phyloP scores from a whole-genome alignment of 1,284 basidiomycete species.

The Somion occarium region DNA sequence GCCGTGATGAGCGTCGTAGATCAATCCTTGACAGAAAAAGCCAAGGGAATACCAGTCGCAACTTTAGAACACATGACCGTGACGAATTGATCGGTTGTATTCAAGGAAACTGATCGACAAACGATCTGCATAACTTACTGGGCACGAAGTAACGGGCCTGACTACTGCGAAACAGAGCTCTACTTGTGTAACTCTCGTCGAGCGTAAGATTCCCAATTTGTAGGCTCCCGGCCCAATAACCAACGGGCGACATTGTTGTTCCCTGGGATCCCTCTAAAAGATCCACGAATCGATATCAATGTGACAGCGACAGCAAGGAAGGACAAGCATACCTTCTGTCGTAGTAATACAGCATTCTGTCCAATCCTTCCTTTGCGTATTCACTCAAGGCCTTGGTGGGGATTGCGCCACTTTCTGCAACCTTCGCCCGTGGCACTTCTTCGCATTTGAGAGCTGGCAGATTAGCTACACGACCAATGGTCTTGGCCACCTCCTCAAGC shows the following conservation, averaged over 20 bases:
- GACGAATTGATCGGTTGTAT: too few species aligned
- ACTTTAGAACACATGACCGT: too few species aligned
- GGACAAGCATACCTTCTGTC: conserved; percentile 21
- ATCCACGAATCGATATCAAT: neutral
- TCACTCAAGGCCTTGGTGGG: conserved; percentile 13
- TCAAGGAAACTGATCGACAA: too few species aligned
- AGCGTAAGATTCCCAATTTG: conserved; percentile 17
- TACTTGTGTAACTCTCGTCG: conserved; percentile 13
- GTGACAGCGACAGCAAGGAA: neutral
- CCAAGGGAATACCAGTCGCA: too few species aligned
- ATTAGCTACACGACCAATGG: conserved; percentile 15
- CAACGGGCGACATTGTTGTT: conserved; percentile 27
- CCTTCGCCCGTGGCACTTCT: conserved; percentile 14
- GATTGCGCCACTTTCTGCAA: conserved; percentile 8
- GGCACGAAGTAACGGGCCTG: too few species aligned
- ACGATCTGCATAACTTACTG: too few species aligned
- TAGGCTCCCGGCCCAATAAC: conserved; percentile 29
- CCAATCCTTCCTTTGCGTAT: conserved; percentile 20
- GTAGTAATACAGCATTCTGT: conserved; percentile 29
- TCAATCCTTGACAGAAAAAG: too few species aligned
- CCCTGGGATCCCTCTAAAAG: conserved; percentile 28
- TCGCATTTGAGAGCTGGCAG: conserved; percentile 15
- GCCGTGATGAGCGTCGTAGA: too few species aligned
- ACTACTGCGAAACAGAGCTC: too few species aligned
- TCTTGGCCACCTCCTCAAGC: conserved; percentile 23